phyloP scores from a whole-genome alignment of 768 basidiomycete genomes.

The Glaciozyma martinii region DNA sequence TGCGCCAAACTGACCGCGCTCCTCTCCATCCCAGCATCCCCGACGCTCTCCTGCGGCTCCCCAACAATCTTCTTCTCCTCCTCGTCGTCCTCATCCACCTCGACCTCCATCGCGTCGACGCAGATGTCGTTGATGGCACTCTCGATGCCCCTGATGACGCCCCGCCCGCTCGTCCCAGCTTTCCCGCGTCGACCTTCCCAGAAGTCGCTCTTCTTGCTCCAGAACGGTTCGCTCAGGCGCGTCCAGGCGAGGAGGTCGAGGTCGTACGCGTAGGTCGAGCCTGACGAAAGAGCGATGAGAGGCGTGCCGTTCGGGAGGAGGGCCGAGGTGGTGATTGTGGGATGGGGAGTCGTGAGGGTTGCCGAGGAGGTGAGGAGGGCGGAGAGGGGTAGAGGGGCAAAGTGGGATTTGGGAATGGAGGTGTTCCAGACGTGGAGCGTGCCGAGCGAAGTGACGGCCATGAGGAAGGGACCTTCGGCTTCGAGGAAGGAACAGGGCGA shows the following conservation, averaged over 20 bases:
- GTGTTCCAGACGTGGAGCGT: conserved; percentile 64
- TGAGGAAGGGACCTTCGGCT: conserved; percentile 54
- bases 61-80: conserved; percentile 11
- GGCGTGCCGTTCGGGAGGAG: conserved; percentile 74
- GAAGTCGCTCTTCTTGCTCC: conserved; percentile 68
- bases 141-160: conserved; percentile 30
- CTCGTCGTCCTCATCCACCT: neutral
- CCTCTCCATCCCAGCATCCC: conserved; percentile 20
- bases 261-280: conserved; percentile 74
- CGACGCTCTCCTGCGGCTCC: conserved; percentile 14
- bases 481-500: conserved; percentile 62
- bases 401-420: conserved; percentile 44
- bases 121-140: conserved; percentile 34
- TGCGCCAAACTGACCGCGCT: conserved; percentile 73
- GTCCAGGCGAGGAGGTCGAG: conserved; percentile 57
- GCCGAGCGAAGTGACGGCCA: conserved; percentile 65
- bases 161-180: conserved; percentile 12
- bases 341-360: conserved; percentile 30
- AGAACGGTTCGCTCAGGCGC: conserved; percentile 72
- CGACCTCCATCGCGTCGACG: conserved; percentile 9
- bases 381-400: conserved; percentile 56
- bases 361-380: conserved; percentile 55
- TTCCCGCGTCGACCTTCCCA: conserved; percentile 57
- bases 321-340: conserved; percentile 53
- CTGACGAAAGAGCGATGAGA: conserved; percentile 64